Evolutionary conservation across 257 asterid genomes (phyloP), one percentile per base, ranked within the genome.

Genomic region (Galeopsis tetrahit): DNA sequence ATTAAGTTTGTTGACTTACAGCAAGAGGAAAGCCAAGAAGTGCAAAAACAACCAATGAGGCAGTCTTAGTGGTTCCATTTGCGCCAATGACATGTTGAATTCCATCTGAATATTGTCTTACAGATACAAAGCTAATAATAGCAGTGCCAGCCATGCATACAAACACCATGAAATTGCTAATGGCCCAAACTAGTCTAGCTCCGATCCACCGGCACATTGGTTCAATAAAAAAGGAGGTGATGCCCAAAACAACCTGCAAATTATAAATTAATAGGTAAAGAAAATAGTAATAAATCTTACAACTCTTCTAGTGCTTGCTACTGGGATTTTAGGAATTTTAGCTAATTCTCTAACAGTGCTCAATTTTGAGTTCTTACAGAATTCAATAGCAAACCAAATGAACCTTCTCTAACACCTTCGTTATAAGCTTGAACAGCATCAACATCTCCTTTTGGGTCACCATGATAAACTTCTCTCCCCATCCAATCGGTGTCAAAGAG

Each of bases 341-440:
- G 69, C 57, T 33, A 82, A 49, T 66, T 78, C 73, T 75, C 57
- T 60, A 78, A 34, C 72, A 78, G 78, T 76, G 80, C 77, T 82
- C 76, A 80, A 84, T 79, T 84, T 83, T 66, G 91, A 82, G 91
- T 88, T 88, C 99, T 95, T 92, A 95, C 99, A 58, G 99, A 95
- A 92, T 95, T 95, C 98, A 95, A 88, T 85, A 95, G 96, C 97
- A 95, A 86, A 85, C 99, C 99, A 86, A 95, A 95, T 87, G 99
- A 94, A 92, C 99, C 99, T 90, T 92, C 99, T 90, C 99, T 85
- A 79, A 95, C 98, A 81, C 99, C 99, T 84, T 88, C 87, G 79
- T 90, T 88, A 77, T 95, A 95, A 79, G 92, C 94, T 71, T 86
- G 75, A 76, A 87, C 80, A 75, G 86, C 94, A 66, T 85, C 78